Evolutionary conservation across 768 basidiomycete genomes (phyloP), one percentile per base, ranked within the genome.

Genomic region (Suillus ampliporus): DNA sequence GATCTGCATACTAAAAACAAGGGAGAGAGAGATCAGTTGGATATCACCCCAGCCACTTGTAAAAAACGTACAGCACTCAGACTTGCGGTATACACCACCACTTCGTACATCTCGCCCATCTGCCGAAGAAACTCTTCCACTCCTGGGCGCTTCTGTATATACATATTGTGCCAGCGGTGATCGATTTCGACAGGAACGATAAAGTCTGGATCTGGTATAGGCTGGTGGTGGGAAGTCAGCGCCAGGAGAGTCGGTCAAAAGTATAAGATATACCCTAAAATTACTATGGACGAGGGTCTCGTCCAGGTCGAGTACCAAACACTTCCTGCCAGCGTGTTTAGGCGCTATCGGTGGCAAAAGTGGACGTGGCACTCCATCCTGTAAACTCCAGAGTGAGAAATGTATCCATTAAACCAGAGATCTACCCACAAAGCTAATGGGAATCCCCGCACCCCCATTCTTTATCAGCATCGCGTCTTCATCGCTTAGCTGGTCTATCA

Each of bases 131-230:
- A 98, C 69, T 89, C 88, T 74, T 98, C 95, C 17, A 98, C 95
- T 21, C 95, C 95, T 6, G 95, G 95, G 56, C 95, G 89, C 74
- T 97, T 97, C 78, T 96, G 90, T 54, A 96, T 95, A 77, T 97
- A 96, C 67, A 97, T 93, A 71, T 97, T 96, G 77, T 97, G 95
- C 84, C 89, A 91, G 72, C 94, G 90, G 66, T 90, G 91, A 71
- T 98, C 95, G 67, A 98, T 96, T 78, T 96, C 94, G 23, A 98
- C 95, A 8, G 95, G 95, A 1, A 98, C 94, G 67, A 97, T 91
- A 74, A 92, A 97, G 79, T 97, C 95, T 35, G 95, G 92, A 73
- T 92, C 89, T n/a, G 60, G 43, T 6, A 96, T 90, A 57, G 94
- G 89, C 94, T 97, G 35, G 14, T 11, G 40, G n/a, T 37, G n/a